Conservation (phyloP, 2,329 filamentous ascomycete genomes). For the Penicillium sp. region DNA sequence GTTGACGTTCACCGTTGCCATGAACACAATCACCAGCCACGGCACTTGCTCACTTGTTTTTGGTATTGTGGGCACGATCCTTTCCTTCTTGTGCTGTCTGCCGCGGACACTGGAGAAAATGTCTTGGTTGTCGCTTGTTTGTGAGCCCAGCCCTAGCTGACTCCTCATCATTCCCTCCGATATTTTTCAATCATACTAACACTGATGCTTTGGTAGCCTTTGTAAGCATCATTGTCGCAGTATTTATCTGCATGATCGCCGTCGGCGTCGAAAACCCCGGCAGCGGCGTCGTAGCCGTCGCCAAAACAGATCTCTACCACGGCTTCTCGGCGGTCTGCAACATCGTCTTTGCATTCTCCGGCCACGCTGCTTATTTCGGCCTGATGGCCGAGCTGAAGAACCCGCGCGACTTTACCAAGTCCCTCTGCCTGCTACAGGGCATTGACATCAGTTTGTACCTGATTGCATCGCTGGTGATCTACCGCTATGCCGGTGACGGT, state of each 20-base stretch:
- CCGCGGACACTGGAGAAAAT: constrained; percentile 65
- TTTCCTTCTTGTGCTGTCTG: constrained; percentile 62
- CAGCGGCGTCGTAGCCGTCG: constrained; percentile 37
- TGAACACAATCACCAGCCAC: constrained; percentile 64
- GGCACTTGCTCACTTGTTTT: constrained; percentile 66
- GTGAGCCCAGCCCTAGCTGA: constrained; percentile 16
- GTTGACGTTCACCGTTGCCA: constrained; percentile 68
- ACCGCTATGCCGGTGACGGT: constrained; percentile 63
- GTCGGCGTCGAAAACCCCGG: constrained; percentile 57
- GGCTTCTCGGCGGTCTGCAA: constrained; percentile 65
- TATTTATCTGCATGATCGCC: constrained; percentile 67
- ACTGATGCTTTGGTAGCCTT: constrained; percentile 50
- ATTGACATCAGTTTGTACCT: constrained; percentile 65
- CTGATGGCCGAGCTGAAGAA: constrained; percentile 66
- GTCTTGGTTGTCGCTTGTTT: constrained; percentile 63
- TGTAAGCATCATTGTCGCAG: constrained; percentile 63
- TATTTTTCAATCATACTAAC: background rate
- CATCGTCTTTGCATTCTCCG: constrained; percentile 71
- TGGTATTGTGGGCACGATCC: constrained; percentile 58
- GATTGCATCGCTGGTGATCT: constrained; percentile 67
- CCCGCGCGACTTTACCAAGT: constrained; percentile 62
- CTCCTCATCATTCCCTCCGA: background rate
- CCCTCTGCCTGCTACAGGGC: constrained; percentile 62
- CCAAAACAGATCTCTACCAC: constrained; percentile 51
- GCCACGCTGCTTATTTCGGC: constrained; percentile 69